Conservation (phyloP, 2,329 filamentous ascomycete species). For the Aspergillus intermedius region DNA sequence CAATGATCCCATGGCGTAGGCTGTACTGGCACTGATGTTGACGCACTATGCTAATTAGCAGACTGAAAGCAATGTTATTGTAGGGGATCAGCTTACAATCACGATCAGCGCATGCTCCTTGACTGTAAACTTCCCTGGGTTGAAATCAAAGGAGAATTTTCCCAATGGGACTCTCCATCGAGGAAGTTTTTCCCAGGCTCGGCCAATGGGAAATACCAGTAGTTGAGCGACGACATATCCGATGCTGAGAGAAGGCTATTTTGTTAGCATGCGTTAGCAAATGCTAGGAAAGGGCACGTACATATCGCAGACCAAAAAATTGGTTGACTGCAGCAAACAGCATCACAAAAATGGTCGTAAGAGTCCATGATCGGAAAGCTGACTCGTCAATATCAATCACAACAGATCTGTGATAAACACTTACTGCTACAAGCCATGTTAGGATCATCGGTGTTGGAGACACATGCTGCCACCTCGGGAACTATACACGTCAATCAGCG, state of each 20-base stretch:
- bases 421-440: slow-evolving; percentile 27
- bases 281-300: slow-evolving; percentile 2
- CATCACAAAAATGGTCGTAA: slow-evolving; percentile 20
- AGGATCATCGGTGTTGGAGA: slow-evolving; percentile 30
- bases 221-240: slow-evolving; percentile 19
- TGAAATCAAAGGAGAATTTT: slow-evolving; percentile 14
- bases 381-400: neutral
- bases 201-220: slow-evolving; percentile 15
- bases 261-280: neutral
- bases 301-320: slow-evolving; percentile 21
- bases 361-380: slow-evolving; percentile 27
- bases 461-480: slow-evolving; percentile 33
- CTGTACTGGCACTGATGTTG: slow-evolving; percentile 22
- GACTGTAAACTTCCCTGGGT: slow-evolving; percentile 16
- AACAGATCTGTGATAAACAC: neutral
- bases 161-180: slow-evolving; percentile 17
- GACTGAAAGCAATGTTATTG: neutral
- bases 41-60: slow-evolving; percentile 14
- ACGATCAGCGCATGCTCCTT: slow-evolving; percentile 20
- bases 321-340: slow-evolving; percentile 19
- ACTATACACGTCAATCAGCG: slow-evolving; percentile 15
- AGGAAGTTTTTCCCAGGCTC: slow-evolving; percentile 18
- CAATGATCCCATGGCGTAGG: slow-evolving; percentile 22
- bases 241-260: slow-evolving; percentile 15
- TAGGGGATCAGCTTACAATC: slow-evolving; percentile 10